A percentile compares a stretch with the other conserved stretches of the same genome.
Evolutionary conservation across 495 filamentous ascomycete genomes (phyloP).

Genomic region (Cairneyella variabilis): DNA sequence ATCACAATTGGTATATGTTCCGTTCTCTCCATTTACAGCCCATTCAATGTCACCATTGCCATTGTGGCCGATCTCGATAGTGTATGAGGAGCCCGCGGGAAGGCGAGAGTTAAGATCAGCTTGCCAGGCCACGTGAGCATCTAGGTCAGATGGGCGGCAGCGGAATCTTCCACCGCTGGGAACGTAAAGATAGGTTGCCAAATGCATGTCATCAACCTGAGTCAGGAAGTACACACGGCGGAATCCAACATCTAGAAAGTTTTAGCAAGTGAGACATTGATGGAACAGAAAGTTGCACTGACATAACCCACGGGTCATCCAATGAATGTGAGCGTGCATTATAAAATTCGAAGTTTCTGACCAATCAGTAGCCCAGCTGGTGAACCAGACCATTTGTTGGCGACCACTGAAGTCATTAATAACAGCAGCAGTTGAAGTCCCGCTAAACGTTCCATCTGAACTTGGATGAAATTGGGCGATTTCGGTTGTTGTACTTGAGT

Average conservation of each 20-base stretch:
- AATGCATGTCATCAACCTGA: too few relatives aligned
- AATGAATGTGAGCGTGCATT: slow-evolving; percentile 60
- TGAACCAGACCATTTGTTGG: slow-evolving; percentile 59
- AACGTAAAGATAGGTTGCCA: too few relatives aligned
- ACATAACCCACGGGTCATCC: slow-evolving; percentile 52
- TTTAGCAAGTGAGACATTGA: background rate
- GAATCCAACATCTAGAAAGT: slow-evolving; percentile 31
- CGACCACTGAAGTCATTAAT: slow-evolving; percentile 56
- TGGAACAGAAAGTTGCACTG: background rate
- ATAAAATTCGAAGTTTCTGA: slow-evolving; percentile 31
- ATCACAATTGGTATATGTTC: background rate
- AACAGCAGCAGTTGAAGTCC: slow-evolving; percentile 44
- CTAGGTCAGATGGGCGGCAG: too few relatives aligned
- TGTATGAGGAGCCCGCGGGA: slow-evolving; percentile 52
- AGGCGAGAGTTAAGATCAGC: slow-evolving; percentile 35
- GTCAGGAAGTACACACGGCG: too few relatives aligned
- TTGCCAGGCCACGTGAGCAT: too few relatives aligned
- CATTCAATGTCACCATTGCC: slow-evolving; percentile 57
- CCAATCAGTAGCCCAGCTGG: slow-evolving; percentile 52
- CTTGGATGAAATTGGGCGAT: slow-evolving; percentile 48
- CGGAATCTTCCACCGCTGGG: too few relatives aligned
- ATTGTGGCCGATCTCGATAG: slow-evolving; percentile 56
- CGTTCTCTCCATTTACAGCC: background rate
- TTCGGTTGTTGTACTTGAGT: slow-evolving; percentile 46
- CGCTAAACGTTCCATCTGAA: slow-evolving; percentile 19